Conservation (phyloP, 768 basidiomycete genomes). For the Tephrocybe sp. region DNA sequence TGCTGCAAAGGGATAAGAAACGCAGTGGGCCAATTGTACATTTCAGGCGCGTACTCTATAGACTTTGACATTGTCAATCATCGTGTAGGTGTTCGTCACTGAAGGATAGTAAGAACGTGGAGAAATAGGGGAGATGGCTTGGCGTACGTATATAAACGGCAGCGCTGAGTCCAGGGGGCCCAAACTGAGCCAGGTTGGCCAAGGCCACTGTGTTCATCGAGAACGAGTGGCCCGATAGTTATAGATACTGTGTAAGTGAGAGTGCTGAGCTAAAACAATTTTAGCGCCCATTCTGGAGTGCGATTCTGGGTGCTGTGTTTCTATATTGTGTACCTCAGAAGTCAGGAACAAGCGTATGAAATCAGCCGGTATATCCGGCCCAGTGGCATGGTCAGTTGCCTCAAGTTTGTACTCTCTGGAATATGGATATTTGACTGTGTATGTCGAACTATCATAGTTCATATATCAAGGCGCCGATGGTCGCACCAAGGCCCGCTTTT, state of each 20-base stretch:
- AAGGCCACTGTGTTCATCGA: background rate
- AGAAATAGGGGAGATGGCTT: background rate
- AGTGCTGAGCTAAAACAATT: conserved; percentile 7
- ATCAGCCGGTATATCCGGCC: conserved; percentile 11
- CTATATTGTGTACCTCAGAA: too few species aligned
- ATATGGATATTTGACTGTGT: too few species aligned
- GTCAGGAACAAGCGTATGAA: conserved; percentile 1
- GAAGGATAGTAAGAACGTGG: background rate
- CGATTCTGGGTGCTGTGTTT: too few species aligned
- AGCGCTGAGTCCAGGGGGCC: conserved; percentile 26
- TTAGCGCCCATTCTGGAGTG: background rate
- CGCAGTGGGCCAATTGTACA: background rate
- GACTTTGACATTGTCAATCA: conserved; percentile 37
- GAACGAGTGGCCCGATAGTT: background rate
- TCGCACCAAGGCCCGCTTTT: too few species aligned
- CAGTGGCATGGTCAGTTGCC: too few species aligned
- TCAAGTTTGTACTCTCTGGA: too few species aligned
- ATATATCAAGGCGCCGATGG: too few species aligned
- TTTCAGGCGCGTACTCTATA: conserved; percentile 29
- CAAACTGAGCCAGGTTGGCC: background rate
- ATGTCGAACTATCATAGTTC: too few species aligned
- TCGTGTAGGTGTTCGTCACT: conserved; percentile 30
- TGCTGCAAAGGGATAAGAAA: conserved; percentile 23
- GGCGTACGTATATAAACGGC: conserved; percentile 25
- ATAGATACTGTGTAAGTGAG: background rate